These are phyloP conservation scores for Parascedosporium putredinis DNA, from an alignment of 2,329 filamentous ascomycete genomes.

Conservation along the genomic window DNA sequence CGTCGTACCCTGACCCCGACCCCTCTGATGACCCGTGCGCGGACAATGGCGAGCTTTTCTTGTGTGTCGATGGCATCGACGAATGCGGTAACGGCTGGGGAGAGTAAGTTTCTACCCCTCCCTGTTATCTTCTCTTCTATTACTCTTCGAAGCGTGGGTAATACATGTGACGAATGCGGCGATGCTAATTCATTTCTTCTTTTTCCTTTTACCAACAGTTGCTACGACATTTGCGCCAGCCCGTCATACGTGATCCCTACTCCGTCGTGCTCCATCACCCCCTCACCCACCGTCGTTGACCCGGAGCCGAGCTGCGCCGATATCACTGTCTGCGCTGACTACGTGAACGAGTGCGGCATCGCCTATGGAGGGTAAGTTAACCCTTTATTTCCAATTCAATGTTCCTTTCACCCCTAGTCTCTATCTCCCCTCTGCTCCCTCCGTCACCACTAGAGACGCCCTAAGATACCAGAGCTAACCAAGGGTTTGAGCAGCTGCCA, in stretches of 20 bases:
- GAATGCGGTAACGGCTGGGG: constrained; percentile 6
- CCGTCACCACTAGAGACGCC: no score
- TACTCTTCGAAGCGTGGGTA: no score
- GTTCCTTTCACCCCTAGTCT: neutral
- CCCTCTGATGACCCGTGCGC: neutral
- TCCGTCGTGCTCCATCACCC: constrained; percentile 1
- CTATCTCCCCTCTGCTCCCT: no score
- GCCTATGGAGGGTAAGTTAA: constrained; percentile 7
- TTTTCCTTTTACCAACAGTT: no score
- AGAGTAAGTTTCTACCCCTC: constrained; percentile 1
- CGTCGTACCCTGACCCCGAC: neutral
- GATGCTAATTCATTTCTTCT: no score
- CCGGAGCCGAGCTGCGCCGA: constrained; percentile 5
- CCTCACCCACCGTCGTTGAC: neutral
- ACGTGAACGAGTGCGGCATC: constrained; percentile 8
- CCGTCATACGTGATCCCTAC: neutral
- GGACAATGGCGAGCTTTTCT: neutral
- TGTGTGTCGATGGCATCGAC: constrained; percentile 6
- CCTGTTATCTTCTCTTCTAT: neutral
- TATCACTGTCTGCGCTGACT: constrained; percentile 8
- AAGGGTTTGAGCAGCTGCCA: neutral
- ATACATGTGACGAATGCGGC: no score
- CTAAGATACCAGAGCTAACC: no score
- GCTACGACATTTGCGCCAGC: constrained; percentile 2
- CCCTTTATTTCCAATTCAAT: neutral